Evolutionary conservation across 2,329 filamentous ascomycete genomes (phyloP).

Genomic region (Byssothecium circinans): DNA sequence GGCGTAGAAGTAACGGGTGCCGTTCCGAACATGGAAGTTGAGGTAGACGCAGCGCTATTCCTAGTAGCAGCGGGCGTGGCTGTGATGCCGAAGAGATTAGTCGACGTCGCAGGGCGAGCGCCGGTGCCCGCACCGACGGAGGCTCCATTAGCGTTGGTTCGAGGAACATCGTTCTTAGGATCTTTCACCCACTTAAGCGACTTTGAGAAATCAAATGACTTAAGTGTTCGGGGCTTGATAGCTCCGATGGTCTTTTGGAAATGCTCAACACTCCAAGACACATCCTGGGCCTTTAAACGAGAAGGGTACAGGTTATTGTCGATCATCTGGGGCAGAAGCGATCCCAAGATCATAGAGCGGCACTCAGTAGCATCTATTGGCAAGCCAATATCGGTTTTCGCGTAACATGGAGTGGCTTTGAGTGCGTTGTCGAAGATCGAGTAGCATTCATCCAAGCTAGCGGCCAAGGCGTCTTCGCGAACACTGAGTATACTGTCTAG

Average conservation of each 20-base stretch:
- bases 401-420: neutral
- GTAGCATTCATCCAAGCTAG: neutral
- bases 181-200: neutral
- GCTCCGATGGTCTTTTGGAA: neutral
- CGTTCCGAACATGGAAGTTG: too few relatives aligned
- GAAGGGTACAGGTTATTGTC: neutral
- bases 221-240: neutral
- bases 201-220: neutral
- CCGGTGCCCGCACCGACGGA: too few relatives aligned
- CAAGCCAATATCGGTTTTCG: neutral
- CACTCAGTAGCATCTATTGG: neutral
- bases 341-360: conserved; percentile 1
- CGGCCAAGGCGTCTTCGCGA: neutral
- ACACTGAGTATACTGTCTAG: neutral
- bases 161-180: too few relatives aligned
- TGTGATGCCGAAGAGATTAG: too few relatives aligned
- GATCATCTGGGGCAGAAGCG: neutral
- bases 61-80: too few relatives aligned
- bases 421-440: neutral
- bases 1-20: too few relatives aligned
- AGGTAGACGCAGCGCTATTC: too few relatives aligned
- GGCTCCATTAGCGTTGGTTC: too few relatives aligned
- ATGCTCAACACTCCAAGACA: neutral
- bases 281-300: neutral
- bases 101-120: too few relatives aligned